A percentile compares a stretch with the other conserved stretches of the same genome.
Evolutionary conservation across 208 protist genomes (phyloP).

Genomic region (Polymyxa betae): DNA sequence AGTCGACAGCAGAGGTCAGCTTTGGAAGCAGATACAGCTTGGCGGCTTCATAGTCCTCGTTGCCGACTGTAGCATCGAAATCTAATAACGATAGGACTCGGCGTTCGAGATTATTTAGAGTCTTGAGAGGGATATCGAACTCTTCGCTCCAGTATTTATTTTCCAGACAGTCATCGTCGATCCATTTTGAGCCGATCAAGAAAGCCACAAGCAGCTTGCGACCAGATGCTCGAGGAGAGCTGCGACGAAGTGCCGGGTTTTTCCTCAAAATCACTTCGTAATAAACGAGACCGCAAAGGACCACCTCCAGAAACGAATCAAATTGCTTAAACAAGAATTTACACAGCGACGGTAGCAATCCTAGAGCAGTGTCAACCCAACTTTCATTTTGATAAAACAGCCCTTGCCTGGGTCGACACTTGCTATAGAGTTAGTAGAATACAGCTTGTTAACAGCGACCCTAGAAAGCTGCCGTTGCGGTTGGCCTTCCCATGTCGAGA

Average conservation of each 20-base stretch:
- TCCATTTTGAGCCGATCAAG: constrained; percentile 31
- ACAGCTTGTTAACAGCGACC: neutral
- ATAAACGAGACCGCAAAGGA: neutral
- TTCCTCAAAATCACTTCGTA: neutral
- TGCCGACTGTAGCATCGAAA: neutral
- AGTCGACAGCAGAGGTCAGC: too few relatives aligned
- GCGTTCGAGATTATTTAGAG: constrained; percentile 26
- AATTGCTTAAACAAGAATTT: neutral
- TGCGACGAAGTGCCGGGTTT: neutral
- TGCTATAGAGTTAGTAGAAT: too few relatives aligned
- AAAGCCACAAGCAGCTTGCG: constrained; percentile 11
- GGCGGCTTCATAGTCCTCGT: neutral
- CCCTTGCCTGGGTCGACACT: too few relatives aligned
- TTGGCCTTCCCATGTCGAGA: neutral
- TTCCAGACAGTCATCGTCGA: constrained; percentile 50
- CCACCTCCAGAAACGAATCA: neutral
- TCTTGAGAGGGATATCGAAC: constrained; percentile 5
- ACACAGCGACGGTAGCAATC: neutral
- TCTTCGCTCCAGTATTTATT: constrained; percentile 26
- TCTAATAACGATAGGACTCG: neutral
- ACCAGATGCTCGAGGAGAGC: neutral
- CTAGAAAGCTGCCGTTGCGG: neutral
- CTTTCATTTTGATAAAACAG: neutral
- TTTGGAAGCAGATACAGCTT: neutral
- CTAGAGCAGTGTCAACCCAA: neutral